Evolutionary conservation across 2,329 filamentous ascomycete species (phyloP).

Genomic region (Aureobasidium sp.): DNA sequence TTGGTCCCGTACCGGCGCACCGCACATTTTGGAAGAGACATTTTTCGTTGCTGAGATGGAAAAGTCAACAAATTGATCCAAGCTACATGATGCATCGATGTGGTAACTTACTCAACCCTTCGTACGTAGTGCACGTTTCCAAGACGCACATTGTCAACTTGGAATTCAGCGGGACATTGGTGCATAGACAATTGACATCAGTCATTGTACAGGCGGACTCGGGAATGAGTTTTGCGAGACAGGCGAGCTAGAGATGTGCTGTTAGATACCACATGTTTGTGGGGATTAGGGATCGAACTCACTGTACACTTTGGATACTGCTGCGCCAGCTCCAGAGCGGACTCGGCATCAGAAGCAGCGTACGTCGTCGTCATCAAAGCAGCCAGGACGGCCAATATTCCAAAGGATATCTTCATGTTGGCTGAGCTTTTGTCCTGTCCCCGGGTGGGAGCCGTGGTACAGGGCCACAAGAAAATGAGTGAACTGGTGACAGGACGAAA

Average conservation of each 20-base stretch:
- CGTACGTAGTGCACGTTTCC: conserved; percentile 5
- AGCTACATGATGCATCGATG: no score
- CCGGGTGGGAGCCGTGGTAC: neutral
- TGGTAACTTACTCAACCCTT: neutral
- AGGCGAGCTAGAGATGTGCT: conserved; percentile 16
- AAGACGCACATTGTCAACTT: conserved; percentile 16
- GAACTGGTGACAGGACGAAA: conserved; percentile 4
- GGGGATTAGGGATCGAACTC: neutral
- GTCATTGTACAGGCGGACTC: conserved; percentile 19
- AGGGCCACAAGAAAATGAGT: neutral
- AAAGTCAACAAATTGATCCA: neutral
- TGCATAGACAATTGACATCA: conserved; percentile 20
- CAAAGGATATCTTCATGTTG: neutral
- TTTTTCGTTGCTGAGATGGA: conserved; percentile 12
- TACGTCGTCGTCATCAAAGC: neutral
- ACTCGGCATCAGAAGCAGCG: neutral
- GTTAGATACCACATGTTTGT: neutral
- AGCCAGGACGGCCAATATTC: neutral
- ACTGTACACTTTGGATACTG: conserved; percentile 5
- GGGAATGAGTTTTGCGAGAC: conserved; percentile 18
- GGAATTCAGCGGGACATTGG: conserved; percentile 16
- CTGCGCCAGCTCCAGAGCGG: neutral
- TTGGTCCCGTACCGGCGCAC: conserved; percentile 16
- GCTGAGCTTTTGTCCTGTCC: neutral
- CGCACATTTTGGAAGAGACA: conserved; percentile 7